phyloP scores from a whole-genome alignment of 495 filamentous ascomycete species.

The Penicillium silybi region DNA sequence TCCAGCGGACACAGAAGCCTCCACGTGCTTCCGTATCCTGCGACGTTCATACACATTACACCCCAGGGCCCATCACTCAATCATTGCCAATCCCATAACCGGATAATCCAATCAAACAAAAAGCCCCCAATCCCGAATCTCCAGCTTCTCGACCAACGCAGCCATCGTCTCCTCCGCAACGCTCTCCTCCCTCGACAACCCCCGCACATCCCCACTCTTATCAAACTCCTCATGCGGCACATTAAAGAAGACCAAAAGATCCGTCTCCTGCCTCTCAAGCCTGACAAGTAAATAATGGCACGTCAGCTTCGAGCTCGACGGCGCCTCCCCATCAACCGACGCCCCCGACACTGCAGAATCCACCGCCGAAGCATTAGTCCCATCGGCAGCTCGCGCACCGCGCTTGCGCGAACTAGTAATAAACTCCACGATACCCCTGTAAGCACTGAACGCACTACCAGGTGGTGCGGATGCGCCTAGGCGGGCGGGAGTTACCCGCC shows the following conservation, averaged over 20 bases:
- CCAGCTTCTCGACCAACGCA: slow-evolving; percentile 64
- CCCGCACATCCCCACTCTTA: slow-evolving; percentile 31
- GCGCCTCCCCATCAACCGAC: slow-evolving; percentile 12
- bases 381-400: slow-evolving; percentile 8
- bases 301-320: slow-evolving; percentile 19
- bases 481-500: slow-evolving; percentile 25
- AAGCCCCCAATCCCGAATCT: slow-evolving; percentile 77
- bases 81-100: background rate
- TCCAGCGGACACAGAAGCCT: background rate
- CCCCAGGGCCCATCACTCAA: background rate
- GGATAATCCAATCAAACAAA: slow-evolving; percentile 48
- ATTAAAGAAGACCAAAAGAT: slow-evolving; percentile 87
- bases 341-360: slow-evolving; percentile 14
- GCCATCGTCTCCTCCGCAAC: slow-evolving; percentile 59
- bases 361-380: slow-evolving; percentile 1
- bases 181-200: slow-evolving; percentile 53
- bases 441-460: slow-evolving; percentile 16
- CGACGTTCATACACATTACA: too few relatives aligned
- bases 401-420: slow-evolving; percentile 20
- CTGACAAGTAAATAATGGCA: slow-evolving; percentile 57
- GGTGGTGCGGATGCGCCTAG: slow-evolving; percentile 21
- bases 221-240: slow-evolving; percentile 75
- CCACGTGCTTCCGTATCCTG: background rate
- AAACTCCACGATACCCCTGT: slow-evolving; percentile 30
- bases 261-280: slow-evolving; percentile 69